Conservation (phyloP, 331 rosid species). For the Rosa hybrid region DNA sequence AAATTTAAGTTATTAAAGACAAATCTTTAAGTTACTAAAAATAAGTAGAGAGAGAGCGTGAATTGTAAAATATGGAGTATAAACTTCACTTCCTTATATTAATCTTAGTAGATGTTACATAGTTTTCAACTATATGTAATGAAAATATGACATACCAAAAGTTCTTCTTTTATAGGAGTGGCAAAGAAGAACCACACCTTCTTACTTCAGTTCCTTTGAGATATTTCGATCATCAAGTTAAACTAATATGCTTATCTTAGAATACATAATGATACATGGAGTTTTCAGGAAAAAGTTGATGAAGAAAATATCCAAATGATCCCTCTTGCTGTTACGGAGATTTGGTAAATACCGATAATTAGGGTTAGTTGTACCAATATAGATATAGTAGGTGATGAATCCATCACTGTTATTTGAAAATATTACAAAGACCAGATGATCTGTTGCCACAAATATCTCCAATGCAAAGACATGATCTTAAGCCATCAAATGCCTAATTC, state of each 20-base stretch:
- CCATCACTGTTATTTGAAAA: neutral
- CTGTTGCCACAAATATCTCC: neutral
- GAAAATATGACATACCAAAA: no score
- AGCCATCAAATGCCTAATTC: neutral
- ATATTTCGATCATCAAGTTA: neutral
- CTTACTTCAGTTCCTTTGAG: neutral
- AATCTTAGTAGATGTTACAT: no score
- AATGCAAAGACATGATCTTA: neutral
- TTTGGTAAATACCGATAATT: neutral
- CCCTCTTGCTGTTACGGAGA: neutral
- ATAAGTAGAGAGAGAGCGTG: no score
- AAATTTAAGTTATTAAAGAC: no score
- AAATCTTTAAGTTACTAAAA: no score
- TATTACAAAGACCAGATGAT: neutral
- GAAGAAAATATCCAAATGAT: neutral
- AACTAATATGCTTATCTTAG: neutral
- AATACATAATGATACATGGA: neutral
- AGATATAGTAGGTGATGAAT: neutral
- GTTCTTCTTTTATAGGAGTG: no score
- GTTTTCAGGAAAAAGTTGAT: neutral
- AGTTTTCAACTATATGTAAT: no score
- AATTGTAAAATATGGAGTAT: no score
- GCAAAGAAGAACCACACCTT: no score
- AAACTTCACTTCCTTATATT: no score
- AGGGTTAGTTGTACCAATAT: neutral